phyloP scores from a whole-genome alignment of 495 filamentous ascomycete genomes.

The Halenospora varia region DNA sequence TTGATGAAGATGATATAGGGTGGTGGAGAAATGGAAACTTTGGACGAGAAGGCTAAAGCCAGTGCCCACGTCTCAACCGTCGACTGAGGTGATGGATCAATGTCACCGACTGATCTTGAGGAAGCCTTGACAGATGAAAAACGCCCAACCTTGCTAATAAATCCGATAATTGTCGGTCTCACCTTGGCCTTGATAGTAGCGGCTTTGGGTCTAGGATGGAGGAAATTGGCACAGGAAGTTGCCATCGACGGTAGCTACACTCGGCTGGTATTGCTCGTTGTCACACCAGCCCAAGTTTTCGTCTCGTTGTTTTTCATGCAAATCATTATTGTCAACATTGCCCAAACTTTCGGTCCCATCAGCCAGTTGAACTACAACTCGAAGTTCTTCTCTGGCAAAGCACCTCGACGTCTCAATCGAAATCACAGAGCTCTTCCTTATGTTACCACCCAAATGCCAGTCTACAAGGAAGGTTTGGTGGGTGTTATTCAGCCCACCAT shows the following conservation, averaged over 20 bases:
- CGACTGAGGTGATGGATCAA: slow-evolving; percentile 26
- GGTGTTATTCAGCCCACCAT: slow-evolving; percentile 61
- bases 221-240: slow-evolving; percentile 59
- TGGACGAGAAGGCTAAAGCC: slow-evolving; percentile 32
- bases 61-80: slow-evolving; percentile 23
- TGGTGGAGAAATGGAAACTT: slow-evolving; percentile 35
- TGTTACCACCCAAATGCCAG: slow-evolving; percentile 71
- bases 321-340: slow-evolving; percentile 48
- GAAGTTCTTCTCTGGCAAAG: slow-evolving; percentile 55
- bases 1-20: slow-evolving; percentile 4
- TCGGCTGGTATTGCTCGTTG: slow-evolving; percentile 40
- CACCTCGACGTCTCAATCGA: slow-evolving; percentile 44
- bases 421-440: slow-evolving; percentile 49
- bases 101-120: slow-evolving; percentile 31
- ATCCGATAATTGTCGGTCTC: slow-evolving; percentile 40
- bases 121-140: slow-evolving; percentile 31
- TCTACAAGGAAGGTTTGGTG: slow-evolving; percentile 68
- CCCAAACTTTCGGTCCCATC: slow-evolving; percentile 57
- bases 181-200: slow-evolving; percentile 46
- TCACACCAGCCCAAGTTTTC: slow-evolving; percentile 37
- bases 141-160: slow-evolving; percentile 45
- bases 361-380: slow-evolving; percentile 51
- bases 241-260: slow-evolving; percentile 53
- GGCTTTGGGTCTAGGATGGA: slow-evolving; percentile 56
- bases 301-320: slow-evolving; percentile 47